Conservation (phyloP, 495 filamentous ascomycete genomes). For the Aspergillus leporis region DNA sequence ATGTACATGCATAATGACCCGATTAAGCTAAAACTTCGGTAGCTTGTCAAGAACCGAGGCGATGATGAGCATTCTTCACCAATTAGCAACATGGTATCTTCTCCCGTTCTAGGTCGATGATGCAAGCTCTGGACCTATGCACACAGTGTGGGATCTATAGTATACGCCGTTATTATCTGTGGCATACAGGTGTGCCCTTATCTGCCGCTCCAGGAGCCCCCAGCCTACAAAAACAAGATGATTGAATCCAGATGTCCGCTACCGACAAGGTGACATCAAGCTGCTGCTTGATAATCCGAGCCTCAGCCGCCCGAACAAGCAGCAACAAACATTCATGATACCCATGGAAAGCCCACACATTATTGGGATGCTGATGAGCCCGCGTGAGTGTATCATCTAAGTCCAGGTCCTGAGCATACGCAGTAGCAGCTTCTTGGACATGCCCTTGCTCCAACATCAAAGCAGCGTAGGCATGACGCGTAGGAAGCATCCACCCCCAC, state of each 20-base stretch:
- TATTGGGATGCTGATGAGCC: slow-evolving; percentile 60
- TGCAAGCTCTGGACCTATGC: background rate
- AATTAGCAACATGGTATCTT: too few species aligned
- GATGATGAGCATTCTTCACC: too few species aligned
- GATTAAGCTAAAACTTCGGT: too few species aligned
- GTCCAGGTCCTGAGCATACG: slow-evolving; percentile 61
- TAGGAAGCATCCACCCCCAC: slow-evolving; percentile 68
- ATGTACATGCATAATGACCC: too few species aligned
- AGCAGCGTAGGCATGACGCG: slow-evolving; percentile 62
- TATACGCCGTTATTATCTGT: background rate
- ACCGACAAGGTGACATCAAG: slow-evolving; percentile 49
- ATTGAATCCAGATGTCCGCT: slow-evolving; percentile 55
- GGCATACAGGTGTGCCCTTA: background rate
- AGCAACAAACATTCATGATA: slow-evolving; percentile 60
- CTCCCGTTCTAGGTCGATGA: too few species aligned
- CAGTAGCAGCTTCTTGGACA: slow-evolving; percentile 49
- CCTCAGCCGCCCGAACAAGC: slow-evolving; percentile 48
- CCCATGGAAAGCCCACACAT: slow-evolving; percentile 66
- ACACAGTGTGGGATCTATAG: background rate
- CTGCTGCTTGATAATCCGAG: slow-evolving; percentile 46
- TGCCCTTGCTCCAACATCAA: slow-evolving; percentile 59
- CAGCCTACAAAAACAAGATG: slow-evolving; percentile 60
- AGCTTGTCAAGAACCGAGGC: too few species aligned
- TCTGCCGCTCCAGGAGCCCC: background rate
- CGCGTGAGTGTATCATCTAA: slow-evolving; percentile 52